Percentiles rank a stretch among this genome's conserved stretches.
These are phyloP conservation scores for Fusarium sp. DNA, from an alignment of 2,329 filamentous ascomycete genomes.

Conservation along the genomic window DNA sequence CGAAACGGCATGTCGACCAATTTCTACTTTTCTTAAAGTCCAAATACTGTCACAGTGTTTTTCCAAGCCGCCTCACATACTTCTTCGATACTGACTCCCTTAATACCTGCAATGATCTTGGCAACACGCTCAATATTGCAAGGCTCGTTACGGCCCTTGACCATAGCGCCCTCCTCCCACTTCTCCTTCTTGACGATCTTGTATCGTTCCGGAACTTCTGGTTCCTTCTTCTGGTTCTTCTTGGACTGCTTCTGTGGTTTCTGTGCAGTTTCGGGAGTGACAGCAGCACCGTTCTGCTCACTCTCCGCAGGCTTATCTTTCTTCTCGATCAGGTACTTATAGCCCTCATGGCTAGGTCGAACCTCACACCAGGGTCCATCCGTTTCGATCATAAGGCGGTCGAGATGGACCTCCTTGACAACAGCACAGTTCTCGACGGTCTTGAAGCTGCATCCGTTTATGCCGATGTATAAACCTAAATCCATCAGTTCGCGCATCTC, in stretches of 20 bases:
- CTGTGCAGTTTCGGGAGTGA: conserved; percentile 29
- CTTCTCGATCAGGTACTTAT: conserved; percentile 73
- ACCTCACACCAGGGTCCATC: conserved; percentile 99
- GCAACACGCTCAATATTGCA: conserved; percentile 89
- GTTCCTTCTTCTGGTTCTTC: conserved; percentile 71
- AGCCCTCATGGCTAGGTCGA: conserved; percentile 87
- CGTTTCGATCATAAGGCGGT: conserved; percentile 92
- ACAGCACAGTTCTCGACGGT: conserved; percentile 91
- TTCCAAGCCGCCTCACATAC: conserved; percentile 89
- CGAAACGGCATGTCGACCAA: conserved; percentile 22
- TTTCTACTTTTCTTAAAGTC: conserved; percentile 64
- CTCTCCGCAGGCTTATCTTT: conserved; percentile 48
- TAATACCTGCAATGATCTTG: conserved; percentile 89
- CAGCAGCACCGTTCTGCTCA: conserved; percentile 44
- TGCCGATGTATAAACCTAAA: conserved; percentile 89
- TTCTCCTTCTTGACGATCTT: conserved; percentile 97
- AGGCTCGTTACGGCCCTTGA: conserved; percentile 96
- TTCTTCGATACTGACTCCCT: conserved; percentile 83
- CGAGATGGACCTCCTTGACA: conserved; percentile 82
- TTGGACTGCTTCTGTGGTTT: conserved; percentile 58
- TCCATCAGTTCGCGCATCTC: conserved; percentile 87
- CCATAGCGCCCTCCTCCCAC: conserved; percentile 88
- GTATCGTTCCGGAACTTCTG: conserved; percentile 78
- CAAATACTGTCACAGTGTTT: conserved; percentile 87
- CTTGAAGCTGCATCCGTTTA: conserved; percentile 98